Base-by-base conservation (phyloP, 441 rosid genomes). In the Aquilaria agallochum region DNA sequence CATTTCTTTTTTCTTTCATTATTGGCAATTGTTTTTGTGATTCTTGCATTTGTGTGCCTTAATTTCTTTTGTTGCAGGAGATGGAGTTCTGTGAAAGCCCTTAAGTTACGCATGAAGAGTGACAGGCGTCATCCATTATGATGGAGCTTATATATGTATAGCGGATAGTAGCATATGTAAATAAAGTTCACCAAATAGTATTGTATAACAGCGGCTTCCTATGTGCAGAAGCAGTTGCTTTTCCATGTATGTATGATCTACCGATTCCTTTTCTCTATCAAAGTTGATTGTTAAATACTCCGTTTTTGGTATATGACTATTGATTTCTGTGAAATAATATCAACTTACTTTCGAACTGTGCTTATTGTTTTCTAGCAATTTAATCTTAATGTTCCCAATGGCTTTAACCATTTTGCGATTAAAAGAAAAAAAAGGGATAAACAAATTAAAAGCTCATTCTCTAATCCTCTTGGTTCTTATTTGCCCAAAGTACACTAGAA, bases 21-120 rank as follows among this genome's bases (percentile, higher is more conserved):
- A n/a, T 4, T 9, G 58, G 32, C 40, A 31, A 31, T 4, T 11
- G 55, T 51, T 51, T 34, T 52, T 4, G 20, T 20, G 20, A 14
- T 3, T 15, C 32, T 14, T 2, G 31, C 55, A 27, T 52, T 27
- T 5, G 20, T 51, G 5, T 52, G 20, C 7, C n/a, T 27, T 27
- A 31, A 5, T 59, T 68, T 57, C 50, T 68, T 66, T 68, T 50
- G 44, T 54, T 68, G 58, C 80, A 81, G 92, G 92, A 83, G 66
- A 86, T 86, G 85, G 86, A 86, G 78, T 86, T 79, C 67, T 86
- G 83, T 54, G 88, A 86, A 68, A 86, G 78, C 72, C 86, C 84
- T 56, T 83, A 59, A 75, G 48, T 34, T 68, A 42, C 61, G 49
- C n/a, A 31, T 40, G 45, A 10, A 40, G 10, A 40, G 45, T 40